Conservation (phyloP, 2,329 filamentous ascomycete species). For the Orbilia quercus region DNA sequence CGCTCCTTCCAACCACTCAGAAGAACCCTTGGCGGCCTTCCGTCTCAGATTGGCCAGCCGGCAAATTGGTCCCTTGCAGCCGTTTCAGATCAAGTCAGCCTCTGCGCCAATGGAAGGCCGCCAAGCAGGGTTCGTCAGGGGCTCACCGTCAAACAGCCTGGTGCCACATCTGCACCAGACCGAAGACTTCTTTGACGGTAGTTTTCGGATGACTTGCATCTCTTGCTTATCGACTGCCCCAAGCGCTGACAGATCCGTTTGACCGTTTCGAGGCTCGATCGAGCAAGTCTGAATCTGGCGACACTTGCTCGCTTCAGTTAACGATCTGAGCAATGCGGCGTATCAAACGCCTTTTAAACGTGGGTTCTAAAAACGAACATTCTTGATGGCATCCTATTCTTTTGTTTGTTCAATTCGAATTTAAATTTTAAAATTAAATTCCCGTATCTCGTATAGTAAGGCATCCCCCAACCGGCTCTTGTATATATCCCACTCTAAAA, state of each 20-base stretch:
- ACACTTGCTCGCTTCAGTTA: slow-evolving; percentile 18
- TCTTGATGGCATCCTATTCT: too few relatives aligned
- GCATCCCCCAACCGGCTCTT: background rate
- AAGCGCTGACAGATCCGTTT: slow-evolving; percentile 18
- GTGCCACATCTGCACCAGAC: slow-evolving; percentile 32
- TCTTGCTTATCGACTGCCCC: slow-evolving; percentile 21
- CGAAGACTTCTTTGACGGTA: background rate
- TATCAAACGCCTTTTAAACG: slow-evolving; percentile 12
- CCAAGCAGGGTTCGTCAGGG: slow-evolving; percentile 15
- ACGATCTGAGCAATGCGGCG: background rate
- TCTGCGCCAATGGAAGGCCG: slow-evolving; percentile 28
- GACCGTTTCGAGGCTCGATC: slow-evolving; percentile 24
- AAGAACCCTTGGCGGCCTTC: slow-evolving; percentile 13
- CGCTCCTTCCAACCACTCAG: slow-evolving; percentile 26
- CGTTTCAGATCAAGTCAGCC: slow-evolving; percentile 19
- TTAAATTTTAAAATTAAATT: too few relatives aligned
- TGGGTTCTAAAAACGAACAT: slow-evolving; percentile 33
- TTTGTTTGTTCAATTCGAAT: too few relatives aligned
- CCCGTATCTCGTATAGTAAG: background rate
- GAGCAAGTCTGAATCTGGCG: background rate
- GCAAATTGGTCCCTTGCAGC: slow-evolving; percentile 44
- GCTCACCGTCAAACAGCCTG: slow-evolving; percentile 33
- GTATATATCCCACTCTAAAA: background rate
- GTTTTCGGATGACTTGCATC: background rate
- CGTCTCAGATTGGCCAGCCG: slow-evolving; percentile 35